Evolutionary conservation across 2,329 filamentous ascomycete species (phyloP).

Genomic region (Diaporthe sp.): DNA sequence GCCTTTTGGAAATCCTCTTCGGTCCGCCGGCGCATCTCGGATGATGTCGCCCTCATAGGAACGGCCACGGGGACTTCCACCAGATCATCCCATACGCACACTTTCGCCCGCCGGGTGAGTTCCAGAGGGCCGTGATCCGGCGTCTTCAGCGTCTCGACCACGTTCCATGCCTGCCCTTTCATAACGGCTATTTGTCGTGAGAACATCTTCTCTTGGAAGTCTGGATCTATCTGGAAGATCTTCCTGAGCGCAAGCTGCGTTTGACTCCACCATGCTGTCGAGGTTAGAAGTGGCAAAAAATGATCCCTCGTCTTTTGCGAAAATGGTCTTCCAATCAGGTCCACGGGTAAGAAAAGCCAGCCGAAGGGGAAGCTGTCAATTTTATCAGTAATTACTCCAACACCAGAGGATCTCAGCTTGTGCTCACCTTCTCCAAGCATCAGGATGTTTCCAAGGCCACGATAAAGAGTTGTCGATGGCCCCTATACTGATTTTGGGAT

Average conservation of each 20-base stretch:
- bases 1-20: slow-evolving; percentile 59
- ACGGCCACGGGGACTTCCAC: slow-evolving; percentile 96
- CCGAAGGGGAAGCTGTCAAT: slow-evolving; percentile 94
- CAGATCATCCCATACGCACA: slow-evolving; percentile 98
- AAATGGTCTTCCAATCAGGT: slow-evolving; percentile 95
- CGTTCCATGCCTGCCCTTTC: slow-evolving; percentile 99
- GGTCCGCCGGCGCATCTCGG: slow-evolving; percentile 81
- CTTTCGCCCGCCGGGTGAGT: slow-evolving; percentile 87
- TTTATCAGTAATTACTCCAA: slow-evolving; percentile 42
- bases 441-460: slow-evolving; percentile 99
- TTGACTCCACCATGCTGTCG: slow-evolving; percentile 96
- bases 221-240: slow-evolving; percentile 91
- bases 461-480: slow-evolving; percentile 98
- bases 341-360: slow-evolving; percentile 97
- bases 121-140: slow-evolving; percentile 93
- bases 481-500: slow-evolving; percentile 80
- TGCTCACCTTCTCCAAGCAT: slow-evolving; percentile 77
- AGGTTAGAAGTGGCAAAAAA: slow-evolving; percentile 95
- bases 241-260: slow-evolving; percentile 88
- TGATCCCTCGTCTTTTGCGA: slow-evolving; percentile 94
- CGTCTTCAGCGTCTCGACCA: slow-evolving; percentile 96
- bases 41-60: slow-evolving; percentile 85
- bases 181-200: slow-evolving; percentile 98
- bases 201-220: slow-evolving; percentile 99
- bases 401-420: not conserved